phyloP scores from a whole-genome alignment of 208 protist species.

The Wallacemonas sp. region DNA sequence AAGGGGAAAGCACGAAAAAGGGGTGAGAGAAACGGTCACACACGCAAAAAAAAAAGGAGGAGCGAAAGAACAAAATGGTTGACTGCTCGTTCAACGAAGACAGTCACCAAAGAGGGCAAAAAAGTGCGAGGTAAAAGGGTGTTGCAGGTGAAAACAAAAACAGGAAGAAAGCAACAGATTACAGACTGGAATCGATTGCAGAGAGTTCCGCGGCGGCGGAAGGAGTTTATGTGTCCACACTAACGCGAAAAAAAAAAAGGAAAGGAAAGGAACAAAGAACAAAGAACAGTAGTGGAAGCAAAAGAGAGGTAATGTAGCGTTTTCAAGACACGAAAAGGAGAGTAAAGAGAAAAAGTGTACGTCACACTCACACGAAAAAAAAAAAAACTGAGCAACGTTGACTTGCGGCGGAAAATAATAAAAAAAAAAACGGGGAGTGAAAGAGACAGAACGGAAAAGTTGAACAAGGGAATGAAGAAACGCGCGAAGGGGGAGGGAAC shows the following conservation, averaged over 20 bases:
- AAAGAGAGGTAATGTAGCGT: not conserved
- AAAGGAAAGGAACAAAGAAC: not conserved
- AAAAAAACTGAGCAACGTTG: too few species aligned
- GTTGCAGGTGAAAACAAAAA: conserved; percentile 2
- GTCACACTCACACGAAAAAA: not conserved
- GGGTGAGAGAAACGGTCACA: too few species aligned
- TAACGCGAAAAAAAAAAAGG: not conserved
- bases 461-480: not conserved
- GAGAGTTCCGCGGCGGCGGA: not conserved
- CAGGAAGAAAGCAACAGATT: conserved; percentile 1
- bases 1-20: too few species aligned
- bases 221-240: too few species aligned
- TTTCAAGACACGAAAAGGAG: not conserved
- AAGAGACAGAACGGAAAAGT: not conserved
- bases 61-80: too few species aligned
- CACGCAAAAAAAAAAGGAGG: conserved; percentile 16
- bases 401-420: too few species aligned
- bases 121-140: not conserved
- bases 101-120: too few species aligned
- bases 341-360: not conserved
- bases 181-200: too few species aligned
- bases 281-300: too few species aligned
- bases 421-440: conserved; percentile 9
- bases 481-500: not conserved
- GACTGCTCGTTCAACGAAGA: too few species aligned